These are phyloP conservation scores for Coemansia aciculifera DNA, from an alignment of 192 early-diverging fungal species.

Conservation along the genomic window DNA sequence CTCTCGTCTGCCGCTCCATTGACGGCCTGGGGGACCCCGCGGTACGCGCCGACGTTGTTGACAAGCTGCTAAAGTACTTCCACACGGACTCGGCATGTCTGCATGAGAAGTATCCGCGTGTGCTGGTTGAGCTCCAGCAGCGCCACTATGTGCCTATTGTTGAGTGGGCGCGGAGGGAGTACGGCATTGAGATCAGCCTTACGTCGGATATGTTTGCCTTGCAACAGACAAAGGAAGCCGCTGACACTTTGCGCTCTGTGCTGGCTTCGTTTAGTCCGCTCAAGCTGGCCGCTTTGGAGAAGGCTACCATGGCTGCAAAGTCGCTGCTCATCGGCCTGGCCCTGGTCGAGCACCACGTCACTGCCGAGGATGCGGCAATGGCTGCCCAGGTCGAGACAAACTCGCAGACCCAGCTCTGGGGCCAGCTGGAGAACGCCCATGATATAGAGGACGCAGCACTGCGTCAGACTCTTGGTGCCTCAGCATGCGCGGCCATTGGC, in stretches of 20 bases:
- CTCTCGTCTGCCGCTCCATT: constrained; percentile 80
- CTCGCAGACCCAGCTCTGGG: constrained; percentile 89
- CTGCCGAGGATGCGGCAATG: constrained; percentile 71
- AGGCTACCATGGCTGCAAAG: constrained; percentile 80
- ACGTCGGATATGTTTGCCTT: constrained; percentile 72
- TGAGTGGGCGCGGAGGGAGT: constrained; percentile 68
- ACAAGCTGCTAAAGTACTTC: constrained; percentile 76
- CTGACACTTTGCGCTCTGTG: constrained; percentile 57
- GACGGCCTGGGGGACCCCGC: constrained; percentile 66
- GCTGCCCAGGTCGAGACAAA: constrained; percentile 84
- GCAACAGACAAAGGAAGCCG: constrained; percentile 64
- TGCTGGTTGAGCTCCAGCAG: constrained; percentile 77
- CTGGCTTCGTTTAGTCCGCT: constrained; percentile 65
- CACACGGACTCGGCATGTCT: constrained; percentile 90
- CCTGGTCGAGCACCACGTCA: constrained; percentile 73
- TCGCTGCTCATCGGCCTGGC: constrained; percentile 89
- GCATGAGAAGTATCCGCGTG: constrained; percentile 75
- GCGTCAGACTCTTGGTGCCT: constrained; percentile 76
- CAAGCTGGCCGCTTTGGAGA: constrained; percentile 87
- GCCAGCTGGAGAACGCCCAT: constrained; percentile 79
- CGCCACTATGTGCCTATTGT: constrained; percentile 79
- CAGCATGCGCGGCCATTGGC: constrained; percentile 56
- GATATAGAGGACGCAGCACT: constrained; percentile 55
- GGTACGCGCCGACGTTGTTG: constrained; percentile 68
- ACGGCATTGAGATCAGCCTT: constrained; percentile 67